Evolutionary conservation across 768 basidiomycete genomes (phyloP).

Genomic region (Phylloporus arenicola): DNA sequence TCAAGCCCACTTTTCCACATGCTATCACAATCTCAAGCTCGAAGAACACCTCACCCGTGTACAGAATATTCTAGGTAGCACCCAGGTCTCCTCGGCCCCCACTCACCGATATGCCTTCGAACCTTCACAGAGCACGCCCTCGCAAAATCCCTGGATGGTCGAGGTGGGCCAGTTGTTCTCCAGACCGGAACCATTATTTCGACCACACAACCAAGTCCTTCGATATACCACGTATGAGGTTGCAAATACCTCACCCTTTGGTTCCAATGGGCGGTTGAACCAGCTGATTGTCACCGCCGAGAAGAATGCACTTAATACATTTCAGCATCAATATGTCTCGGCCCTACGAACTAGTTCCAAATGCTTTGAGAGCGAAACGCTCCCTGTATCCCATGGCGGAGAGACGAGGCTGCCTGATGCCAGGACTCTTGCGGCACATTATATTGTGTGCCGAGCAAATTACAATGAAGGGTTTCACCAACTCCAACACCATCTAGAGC

Average conservation of each 20-base stretch:
- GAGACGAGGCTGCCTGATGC: neutral
- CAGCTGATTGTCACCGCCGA: neutral
- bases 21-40: slow-evolving; percentile 12
- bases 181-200: neutral
- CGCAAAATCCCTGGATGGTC: neutral
- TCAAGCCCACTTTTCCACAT: slow-evolving; percentile 3
- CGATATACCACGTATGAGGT: neutral
- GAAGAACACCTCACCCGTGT: neutral
- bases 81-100: neutral
- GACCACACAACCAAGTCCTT: neutral
- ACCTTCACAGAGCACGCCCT: neutral
- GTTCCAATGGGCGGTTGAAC: neutral
- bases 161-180: neutral
- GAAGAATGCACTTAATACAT: neutral
- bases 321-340: neutral
- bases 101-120: neutral
- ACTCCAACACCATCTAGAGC: slow-evolving; percentile 8
- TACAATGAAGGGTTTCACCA: neutral
- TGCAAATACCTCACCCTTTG: neutral
- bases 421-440: neutral
- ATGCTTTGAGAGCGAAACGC: slow-evolving; percentile 1
- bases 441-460: neutral
- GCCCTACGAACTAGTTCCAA: neutral
- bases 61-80: neutral
- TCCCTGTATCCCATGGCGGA: neutral